Conservation (phyloP, 2,329 filamentous ascomycete genomes). For the Aureobasidium sp. region DNA sequence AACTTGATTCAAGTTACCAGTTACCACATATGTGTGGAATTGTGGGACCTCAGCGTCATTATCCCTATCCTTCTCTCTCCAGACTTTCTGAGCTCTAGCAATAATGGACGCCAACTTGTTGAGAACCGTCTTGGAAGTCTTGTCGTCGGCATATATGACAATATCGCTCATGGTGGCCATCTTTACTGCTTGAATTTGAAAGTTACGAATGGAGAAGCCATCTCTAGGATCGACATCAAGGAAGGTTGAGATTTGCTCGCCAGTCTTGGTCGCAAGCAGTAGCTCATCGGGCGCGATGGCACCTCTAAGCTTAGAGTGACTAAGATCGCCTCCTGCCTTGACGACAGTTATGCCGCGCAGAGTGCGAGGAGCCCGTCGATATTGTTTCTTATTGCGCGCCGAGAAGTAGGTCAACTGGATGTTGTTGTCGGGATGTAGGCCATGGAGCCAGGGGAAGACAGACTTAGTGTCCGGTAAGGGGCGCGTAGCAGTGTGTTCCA, state of each 20-base stretch:
- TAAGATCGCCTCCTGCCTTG: slow-evolving; percentile 78
- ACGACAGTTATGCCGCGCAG: slow-evolving; percentile 77
- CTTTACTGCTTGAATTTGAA: slow-evolving; percentile 92
- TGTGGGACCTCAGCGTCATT: slow-evolving; percentile 13
- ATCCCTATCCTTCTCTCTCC: slow-evolving; percentile 57
- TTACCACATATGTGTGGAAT: slow-evolving; percentile 81
- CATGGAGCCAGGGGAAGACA: slow-evolving; percentile 95
- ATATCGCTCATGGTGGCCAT: slow-evolving; percentile 84
- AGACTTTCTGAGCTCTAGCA: slow-evolving; percentile 67
- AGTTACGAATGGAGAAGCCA: slow-evolving; percentile 93
- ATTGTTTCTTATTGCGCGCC: slow-evolving; percentile 58
- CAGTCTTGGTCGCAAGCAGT: slow-evolving; percentile 45
- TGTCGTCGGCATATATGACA: slow-evolving; percentile 78
- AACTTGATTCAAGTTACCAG: slow-evolving; percentile 39
- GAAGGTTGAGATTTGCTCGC: slow-evolving; percentile 54
- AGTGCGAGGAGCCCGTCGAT: slow-evolving; percentile 65
- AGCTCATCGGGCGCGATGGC: slow-evolving; percentile 79
- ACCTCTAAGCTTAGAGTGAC: slow-evolving; percentile 70
- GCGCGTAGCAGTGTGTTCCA: slow-evolving; percentile 70
- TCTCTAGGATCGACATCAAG: slow-evolving; percentile 77
- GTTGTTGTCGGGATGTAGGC: slow-evolving; percentile 79
- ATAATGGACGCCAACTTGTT: slow-evolving; percentile 58
- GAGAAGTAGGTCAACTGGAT: slow-evolving; percentile 87
- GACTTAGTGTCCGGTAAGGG: slow-evolving; percentile 76
- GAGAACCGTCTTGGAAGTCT: slow-evolving; percentile 55